phyloP scores from a whole-genome alignment of 495 filamentous ascomycete species.

The Alectoria sarmentosa region DNA sequence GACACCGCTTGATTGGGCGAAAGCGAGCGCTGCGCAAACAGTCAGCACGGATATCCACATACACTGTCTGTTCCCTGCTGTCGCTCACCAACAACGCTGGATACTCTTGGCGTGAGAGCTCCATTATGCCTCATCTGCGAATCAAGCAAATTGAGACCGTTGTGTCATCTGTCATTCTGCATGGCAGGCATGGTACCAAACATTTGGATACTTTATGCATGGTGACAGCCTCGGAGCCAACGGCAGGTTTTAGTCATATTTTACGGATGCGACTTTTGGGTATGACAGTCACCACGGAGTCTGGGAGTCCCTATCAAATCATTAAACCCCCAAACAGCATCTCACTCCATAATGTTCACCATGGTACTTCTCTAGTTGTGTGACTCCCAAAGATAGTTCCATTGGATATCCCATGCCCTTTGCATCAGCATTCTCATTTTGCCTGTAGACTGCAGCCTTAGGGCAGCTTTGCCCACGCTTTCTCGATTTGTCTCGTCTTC shows the following conservation, averaged over 20 bases:
- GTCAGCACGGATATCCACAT: slow-evolving; percentile 17
- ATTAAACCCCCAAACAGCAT: neutral
- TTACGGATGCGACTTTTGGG: neutral
- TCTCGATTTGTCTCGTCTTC: neutral
- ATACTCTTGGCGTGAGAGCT: slow-evolving; percentile 87
- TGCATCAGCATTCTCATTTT: neutral
- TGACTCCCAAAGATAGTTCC: neutral
- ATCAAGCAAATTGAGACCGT: neutral
- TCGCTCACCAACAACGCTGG: slow-evolving; percentile 85
- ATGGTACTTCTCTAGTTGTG: neutral
- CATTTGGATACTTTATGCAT: neutral
- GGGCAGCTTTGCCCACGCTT: neutral
- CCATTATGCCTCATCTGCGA: slow-evolving; percentile 41
- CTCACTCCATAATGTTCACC: neutral
- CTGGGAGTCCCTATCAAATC: too few species aligned
- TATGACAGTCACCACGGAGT: neutral
- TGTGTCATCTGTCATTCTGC: neutral
- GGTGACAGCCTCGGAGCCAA: neutral
- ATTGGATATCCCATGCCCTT: neutral
- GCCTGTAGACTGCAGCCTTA: neutral
- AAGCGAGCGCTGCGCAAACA: slow-evolving; percentile 57
- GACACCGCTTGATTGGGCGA: slow-evolving; percentile 79
- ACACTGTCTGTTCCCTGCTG: neutral
- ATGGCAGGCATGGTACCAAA: neutral
- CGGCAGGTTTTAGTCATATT: neutral